Base-by-base conservation (phyloP, 257 asterid genomes). In the Linaria vulgaris region DNA sequence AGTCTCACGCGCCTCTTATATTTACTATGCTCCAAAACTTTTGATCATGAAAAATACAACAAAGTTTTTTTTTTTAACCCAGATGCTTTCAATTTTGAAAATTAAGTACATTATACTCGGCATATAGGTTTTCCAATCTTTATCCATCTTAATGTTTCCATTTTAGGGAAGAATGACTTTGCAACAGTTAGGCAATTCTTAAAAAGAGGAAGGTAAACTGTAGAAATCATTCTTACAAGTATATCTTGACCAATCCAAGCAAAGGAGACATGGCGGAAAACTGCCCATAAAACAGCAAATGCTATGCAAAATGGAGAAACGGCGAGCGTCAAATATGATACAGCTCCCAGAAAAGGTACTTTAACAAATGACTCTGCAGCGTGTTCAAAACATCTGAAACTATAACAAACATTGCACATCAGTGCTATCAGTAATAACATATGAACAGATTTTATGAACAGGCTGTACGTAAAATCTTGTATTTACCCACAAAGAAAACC, bases 231-330 rank as follows among this genome's bases (percentile, higher is more conserved):
- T 47, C 97, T 79, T 86, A 94, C 99, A 66, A 94, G 96, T 74
- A 94, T 88, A 78, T 94, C 96, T 79, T 94, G 99, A 78, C 97
- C 99, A 59, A 94, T 84, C 99, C 99, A 94, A 59, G 99, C 97
- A 37, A 83, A 88, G 69, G 88, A 76, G 68, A 73, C 70, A n/a
- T 72, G 82, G 45, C 95, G 96, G 48, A 64, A 82, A 51, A 94
- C 88, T 58, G 95, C 97, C 99, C 99, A 90, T 46, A 81, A 68
- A 75, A 87, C 95, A 46, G 97, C 97, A 77, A 90, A 87, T 27
- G 78, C 79, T 63, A 86, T 72, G 87, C 99, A 94, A 84, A 86
- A 88, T 31, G 99, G 97, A 56, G 95, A 83, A 58, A 90, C 88
- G 37, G 84, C 95, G 41, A 94, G 81, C 14, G 97, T 83, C 81